Evolutionary conservation across 1,284 basidiomycete species (phyloP).

Genomic region (Sanghuangporus weigelae): DNA sequence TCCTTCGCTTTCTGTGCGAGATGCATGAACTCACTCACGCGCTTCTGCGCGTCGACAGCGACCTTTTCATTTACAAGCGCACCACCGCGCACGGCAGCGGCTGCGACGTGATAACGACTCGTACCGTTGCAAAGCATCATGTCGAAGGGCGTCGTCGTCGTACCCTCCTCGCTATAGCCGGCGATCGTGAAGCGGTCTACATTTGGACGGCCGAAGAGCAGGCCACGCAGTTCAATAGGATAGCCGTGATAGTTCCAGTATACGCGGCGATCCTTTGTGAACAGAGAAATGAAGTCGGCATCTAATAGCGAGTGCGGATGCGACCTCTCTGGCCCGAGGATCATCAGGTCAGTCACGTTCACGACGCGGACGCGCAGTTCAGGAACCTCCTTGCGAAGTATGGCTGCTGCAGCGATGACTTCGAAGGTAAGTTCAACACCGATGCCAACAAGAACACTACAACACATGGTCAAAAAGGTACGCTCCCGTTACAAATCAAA

Average conservation of each 20-base stretch:
- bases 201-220: constrained; percentile 53
- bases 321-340: constrained; percentile 56
- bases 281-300: constrained; percentile 61
- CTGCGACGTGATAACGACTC: constrained; percentile 59
- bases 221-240: constrained; percentile 57
- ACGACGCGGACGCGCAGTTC: constrained; percentile 72
- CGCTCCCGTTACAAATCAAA: neutral
- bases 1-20: constrained; percentile 48
- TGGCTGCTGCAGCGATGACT: constrained; percentile 70
- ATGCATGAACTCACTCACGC: constrained; percentile 49
- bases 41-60: constrained; percentile 46
- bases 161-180: constrained; percentile 62
- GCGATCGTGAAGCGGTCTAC: constrained; percentile 47
- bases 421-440: constrained; percentile 76
- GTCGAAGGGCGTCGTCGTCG: constrained; percentile 28
- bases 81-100: constrained; percentile 50
- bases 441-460: constrained; percentile 63
- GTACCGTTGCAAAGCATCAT: constrained; percentile 69
- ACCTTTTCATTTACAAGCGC: constrained; percentile 47
- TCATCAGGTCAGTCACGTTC: constrained; percentile 81
- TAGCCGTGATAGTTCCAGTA: constrained; percentile 88
- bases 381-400: constrained; percentile 60
- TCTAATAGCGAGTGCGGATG: constrained; percentile 77
- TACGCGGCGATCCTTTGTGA: constrained; percentile 65
- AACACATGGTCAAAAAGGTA: neutral